phyloP scores from a whole-genome alignment of 345 rosid genomes.

The Boechera retrofracta region DNA sequence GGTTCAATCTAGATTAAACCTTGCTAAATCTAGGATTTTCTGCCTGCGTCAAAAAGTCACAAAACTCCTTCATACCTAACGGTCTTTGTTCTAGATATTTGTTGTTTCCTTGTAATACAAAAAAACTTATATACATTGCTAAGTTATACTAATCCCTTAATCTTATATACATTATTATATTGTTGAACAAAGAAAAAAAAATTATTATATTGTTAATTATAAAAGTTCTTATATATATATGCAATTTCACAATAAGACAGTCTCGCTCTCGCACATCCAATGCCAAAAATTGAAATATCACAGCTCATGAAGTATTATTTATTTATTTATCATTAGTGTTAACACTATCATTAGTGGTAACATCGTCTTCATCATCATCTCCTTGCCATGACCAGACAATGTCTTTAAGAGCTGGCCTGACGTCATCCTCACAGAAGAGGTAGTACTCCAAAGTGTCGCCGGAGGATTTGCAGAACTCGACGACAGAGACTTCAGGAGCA shows the following conservation, averaged over 20 bases:
- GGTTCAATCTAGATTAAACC: too few species aligned
- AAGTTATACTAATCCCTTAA: too few species aligned
- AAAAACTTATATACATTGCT: too few species aligned
- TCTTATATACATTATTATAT: not conserved
- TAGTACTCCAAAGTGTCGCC: conserved; percentile 66
- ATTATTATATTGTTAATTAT: conserved; percentile 4
- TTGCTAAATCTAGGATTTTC: too few species aligned
- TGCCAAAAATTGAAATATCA: conserved; percentile 19
- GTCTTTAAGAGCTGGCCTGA: conserved; percentile 76
- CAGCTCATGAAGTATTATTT: conserved; percentile 20
- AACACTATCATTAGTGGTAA: conserved; percentile 14
- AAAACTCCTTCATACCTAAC: too few species aligned
- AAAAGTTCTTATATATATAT: not conserved
- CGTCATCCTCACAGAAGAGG: conserved; percentile 65
- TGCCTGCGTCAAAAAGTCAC: too few species aligned
- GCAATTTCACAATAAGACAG: conserved; percentile 20
- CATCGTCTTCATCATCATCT: conserved; percentile 48
- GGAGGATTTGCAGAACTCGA: conserved; percentile 65
- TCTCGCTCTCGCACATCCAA: conserved; percentile 35
- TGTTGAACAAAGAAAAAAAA: too few species aligned
- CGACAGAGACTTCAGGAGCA: conserved; percentile 67
- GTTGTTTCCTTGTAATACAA: too few species aligned
- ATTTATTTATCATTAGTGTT: not conserved
- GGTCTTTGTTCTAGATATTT: too few species aligned
- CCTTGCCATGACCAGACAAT: conserved; percentile 97